Evolutionary conservation across 495 filamentous ascomycete genomes (phyloP).

Genomic region (Glutinoglossum americanum): DNA sequence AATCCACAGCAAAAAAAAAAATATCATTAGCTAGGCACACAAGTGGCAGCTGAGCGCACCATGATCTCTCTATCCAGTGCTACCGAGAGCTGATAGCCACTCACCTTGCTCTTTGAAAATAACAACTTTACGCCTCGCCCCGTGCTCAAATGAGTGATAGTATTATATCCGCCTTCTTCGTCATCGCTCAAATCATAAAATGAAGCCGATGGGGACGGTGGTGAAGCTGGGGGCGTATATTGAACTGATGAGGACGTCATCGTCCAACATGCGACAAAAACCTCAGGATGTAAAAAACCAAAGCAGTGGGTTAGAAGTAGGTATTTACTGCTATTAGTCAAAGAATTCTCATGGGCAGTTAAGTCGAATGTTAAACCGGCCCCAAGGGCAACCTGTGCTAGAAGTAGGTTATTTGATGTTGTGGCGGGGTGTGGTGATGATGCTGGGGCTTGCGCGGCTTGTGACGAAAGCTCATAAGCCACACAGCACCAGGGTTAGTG

Average conservation of each 20-base stretch:
- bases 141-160: slow-evolving; percentile 63
- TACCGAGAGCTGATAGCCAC: slow-evolving; percentile 6
- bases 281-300: neutral
- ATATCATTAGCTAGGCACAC: slow-evolving; percentile 2
- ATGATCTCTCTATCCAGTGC: neutral
- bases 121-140: slow-evolving; percentile 85
- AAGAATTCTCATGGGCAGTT: neutral
- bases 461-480: neutral
- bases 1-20: neutral
- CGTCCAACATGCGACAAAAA: neutral
- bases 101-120: slow-evolving; percentile 87
- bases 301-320: neutral
- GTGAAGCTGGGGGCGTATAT: slow-evolving; percentile 17
- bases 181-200: slow-evolving; percentile 96
- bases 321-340: neutral
- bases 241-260: neutral
- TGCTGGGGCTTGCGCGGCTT: slow-evolving; percentile 1
- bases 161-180: slow-evolving; percentile 87
- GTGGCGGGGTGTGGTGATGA: neutral
- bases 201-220: slow-evolving; percentile 63
- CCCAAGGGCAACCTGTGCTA: neutral
- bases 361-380: neutral
- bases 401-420: neutral
- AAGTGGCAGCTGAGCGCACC: neutral
- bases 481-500: neutral